A percentile compares a stretch with the other conserved stretches of the same genome.
Evolutionary conservation across 345 rosid genomes (phyloP).

Genomic region (Brassica incana): DNA sequence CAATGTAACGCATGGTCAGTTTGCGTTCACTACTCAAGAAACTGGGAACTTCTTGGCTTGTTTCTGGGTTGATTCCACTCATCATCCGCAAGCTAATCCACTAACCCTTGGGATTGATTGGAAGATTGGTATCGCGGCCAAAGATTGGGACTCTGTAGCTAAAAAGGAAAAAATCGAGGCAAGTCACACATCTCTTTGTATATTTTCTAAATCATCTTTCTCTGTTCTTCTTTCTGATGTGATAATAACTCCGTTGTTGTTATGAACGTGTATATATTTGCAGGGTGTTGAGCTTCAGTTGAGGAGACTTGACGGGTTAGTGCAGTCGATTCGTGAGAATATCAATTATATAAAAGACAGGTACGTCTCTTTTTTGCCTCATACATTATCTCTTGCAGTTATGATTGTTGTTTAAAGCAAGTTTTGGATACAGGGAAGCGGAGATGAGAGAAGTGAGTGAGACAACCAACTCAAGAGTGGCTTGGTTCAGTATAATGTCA

Average conservation of each 20-base stretch:
- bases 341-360: slow-evolving; percentile 59
- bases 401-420: not conserved
- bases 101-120: slow-evolving; percentile 74
- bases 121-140: slow-evolving; percentile 86
- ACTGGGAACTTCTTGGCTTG: slow-evolving; percentile 83
- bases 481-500: slow-evolving; percentile 79
- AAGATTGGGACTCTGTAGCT: slow-evolving; percentile 97
- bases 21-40: slow-evolving; percentile 88
- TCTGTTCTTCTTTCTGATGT: not conserved
- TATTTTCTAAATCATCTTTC: not conserved
- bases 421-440: slow-evolving; percentile 55
- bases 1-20: slow-evolving; percentile 79
- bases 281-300: slow-evolving; percentile 93
- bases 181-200: slow-evolving; percentile 20
- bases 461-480: slow-evolving; percentile 67
- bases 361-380: slow-evolving; percentile 39
- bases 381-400: slow-evolving; percentile 3
- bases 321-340: slow-evolving; percentile 62
- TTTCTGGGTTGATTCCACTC: slow-evolving; percentile 57
- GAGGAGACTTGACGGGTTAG: slow-evolving; percentile 68
- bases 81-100: slow-evolving; percentile 39
- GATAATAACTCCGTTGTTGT: not conserved
- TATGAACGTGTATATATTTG: slow-evolving; percentile 17
- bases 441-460: slow-evolving; percentile 77
- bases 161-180: slow-evolving; percentile 91